Evolutionary conservation across 2,329 filamentous ascomycete genomes (phyloP).

Genomic region (Diaporthe citri): DNA sequence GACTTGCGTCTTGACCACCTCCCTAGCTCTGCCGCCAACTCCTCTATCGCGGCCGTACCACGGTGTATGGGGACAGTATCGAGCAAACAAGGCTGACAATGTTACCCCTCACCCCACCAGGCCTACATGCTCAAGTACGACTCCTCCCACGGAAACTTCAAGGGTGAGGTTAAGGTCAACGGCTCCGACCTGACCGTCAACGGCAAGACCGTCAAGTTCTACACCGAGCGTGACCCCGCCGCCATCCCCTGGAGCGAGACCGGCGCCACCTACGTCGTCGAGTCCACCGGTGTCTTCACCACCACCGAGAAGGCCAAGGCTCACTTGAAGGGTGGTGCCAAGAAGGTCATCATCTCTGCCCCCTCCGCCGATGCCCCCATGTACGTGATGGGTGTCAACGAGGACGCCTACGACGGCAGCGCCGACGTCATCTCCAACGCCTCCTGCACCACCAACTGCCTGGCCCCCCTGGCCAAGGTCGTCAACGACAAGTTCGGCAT

Average conservation of each 20-base stretch:
- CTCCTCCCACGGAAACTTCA: constrained; percentile 96
- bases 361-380: constrained; percentile 97
- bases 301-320: constrained; percentile 95
- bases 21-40: background rate
- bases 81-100: constrained; percentile 47
- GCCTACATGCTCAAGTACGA: constrained; percentile 99
- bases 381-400: constrained; percentile 99
- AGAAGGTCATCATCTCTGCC: constrained; percentile 96
- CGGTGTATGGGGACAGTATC: background rate
- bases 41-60: background rate
- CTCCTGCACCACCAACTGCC: constrained; percentile 99
- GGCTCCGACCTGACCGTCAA: constrained; percentile 84
- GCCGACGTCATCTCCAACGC: constrained; percentile 98
- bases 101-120: constrained; percentile 57
- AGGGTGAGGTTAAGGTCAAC: constrained; percentile 85
- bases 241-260: constrained; percentile 91
- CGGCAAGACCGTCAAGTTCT: constrained; percentile 96
- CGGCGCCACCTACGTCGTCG: constrained; percentile 92
- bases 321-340: constrained; percentile 96
- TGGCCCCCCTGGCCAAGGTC: constrained; percentile 99
- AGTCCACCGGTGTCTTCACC: constrained; percentile 99
- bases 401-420: constrained; percentile 91
- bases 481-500: constrained; percentile 98
- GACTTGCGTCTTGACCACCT: background rate
- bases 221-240: constrained; percentile 90